Evolutionary conservation across 805 yeast species (phyloP), one percentile per base, ranked within the genome.

Genomic region (Saccharomyces jurei): DNA sequence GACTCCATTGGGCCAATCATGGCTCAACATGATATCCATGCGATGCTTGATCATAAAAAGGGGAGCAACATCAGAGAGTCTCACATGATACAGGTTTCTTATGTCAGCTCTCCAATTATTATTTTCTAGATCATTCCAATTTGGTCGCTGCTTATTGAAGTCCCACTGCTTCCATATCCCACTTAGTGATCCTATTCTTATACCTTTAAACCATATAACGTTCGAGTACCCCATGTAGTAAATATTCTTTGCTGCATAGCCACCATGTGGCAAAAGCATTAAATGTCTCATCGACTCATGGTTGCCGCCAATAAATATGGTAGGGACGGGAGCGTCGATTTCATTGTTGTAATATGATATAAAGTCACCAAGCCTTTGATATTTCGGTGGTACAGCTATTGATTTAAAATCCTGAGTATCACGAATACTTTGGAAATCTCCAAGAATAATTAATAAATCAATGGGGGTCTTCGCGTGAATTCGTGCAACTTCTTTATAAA

Each of bases 1-100:
- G 9, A 91, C 83, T 2, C 87, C 88, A 46, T 77, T 83, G 0
- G 99, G 99, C 99, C 99, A 94, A 72, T 94, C 99, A 69, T 94
- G 99, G 31, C 88, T 80, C 52, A 92, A 56, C 66, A 86, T 75
- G 1, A 90, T 66, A 60, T 88, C 87, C 5, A 81, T 32, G 11
- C 60, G 56, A 4, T 57, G 48, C 4, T 63, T 50, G 55, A 79
- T 61, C 61, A 79, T 59, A 60, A 74, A 70, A 60, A 89, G 70
- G 57, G 86, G 86, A 41, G 82, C 58, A 53, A 79, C 80, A 54
- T 86, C 86, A 52, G 62, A 75, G 29, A 76, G 76, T 49, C 86
- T 79, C 41, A 91, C 80, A 51, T 84, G 82, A 69, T 94, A 97
- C 47, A 67, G 52, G 22, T 58, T 61, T 22, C 60, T 58, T 6